Evolutionary conservation across 768 basidiomycete genomes (phyloP), one percentile per base, ranked within the genome.

Genomic region (Termitomyces sp.): DNA sequence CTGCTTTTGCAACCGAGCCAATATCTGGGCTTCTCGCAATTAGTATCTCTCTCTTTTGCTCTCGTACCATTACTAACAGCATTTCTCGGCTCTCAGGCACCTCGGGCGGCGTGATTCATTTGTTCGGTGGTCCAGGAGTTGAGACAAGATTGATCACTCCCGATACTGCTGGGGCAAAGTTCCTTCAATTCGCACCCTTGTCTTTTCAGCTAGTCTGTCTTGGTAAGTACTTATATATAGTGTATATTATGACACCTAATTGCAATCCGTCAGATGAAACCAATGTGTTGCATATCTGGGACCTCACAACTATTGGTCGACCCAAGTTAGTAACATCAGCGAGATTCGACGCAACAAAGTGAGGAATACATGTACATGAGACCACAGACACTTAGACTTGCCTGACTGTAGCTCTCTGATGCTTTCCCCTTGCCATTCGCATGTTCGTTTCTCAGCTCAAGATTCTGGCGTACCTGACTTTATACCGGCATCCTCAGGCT

Each of bases 81-180:
- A 40, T 37, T 18, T 8, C 24, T 30, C 30, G 61, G 45, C 46
- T 49, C 30, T 51, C n/a, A 88, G 92, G 89, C 2, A 91, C 90
- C 0, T 69, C 79, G 5, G 67, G 71, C n/a, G 92, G 93, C 0
- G 56, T 68, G 1, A 78, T 95, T 34, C 77, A 86, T 56, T 62
- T 94, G 26, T 82, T 85, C 61, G 94, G 93, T 2, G 77, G 82
- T 5, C 80, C 86, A 3, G 83, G 87, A 4, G 88, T 93, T 13
- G 78, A 85, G 52, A 70, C 70, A 44, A 79, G 69, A 53, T 66
- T 88, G 33, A 67, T 65, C 16, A 65, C 87, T 12, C 80, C 80
- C 10, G 74, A 83, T 46, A 69, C 74, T 12, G 65, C 72, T 20
- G 70, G 72, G 34, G 77, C 87, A 58, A 84, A 85, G 64, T 82